Percentiles rank a stretch among this genome's conserved stretches.
Evolutionary conservation across 441 rosid species (phyloP).

Genomic region (Adansonia madagascariensis): DNA sequence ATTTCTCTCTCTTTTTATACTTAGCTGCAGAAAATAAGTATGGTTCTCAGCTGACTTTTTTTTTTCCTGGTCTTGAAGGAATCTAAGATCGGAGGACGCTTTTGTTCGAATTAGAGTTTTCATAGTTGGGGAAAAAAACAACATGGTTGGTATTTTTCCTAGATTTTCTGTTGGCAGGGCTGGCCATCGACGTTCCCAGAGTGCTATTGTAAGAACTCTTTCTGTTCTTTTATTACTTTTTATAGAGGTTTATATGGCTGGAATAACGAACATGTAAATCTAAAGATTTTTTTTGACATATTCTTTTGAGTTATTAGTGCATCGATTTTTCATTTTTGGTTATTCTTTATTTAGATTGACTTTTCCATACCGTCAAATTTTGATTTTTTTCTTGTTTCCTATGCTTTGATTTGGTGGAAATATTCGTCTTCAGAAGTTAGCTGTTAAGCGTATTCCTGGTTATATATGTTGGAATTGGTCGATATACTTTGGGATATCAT

Average conservation of each 20-base stretch:
- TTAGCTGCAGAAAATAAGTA: conserved; percentile 5
- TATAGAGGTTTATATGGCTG: not conserved
- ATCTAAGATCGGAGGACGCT: not conserved
- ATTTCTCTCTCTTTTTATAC: not conserved
- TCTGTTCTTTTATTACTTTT: not conserved
- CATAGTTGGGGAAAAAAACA: not conserved
- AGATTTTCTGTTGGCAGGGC: conserved; percentile 72
- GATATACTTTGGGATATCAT: not conserved
- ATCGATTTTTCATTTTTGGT: conserved; percentile 17
- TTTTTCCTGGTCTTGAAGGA: not conserved
- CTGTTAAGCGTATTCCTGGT: not conserved
- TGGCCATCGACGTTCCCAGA: conserved; percentile 78
- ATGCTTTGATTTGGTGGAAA: not conserved
- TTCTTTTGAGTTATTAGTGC: not conserved
- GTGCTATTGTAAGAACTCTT: conserved; percentile 65
- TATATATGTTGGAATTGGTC: conserved; percentile 8
- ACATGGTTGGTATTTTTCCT: conserved; percentile 86
- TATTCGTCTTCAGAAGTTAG: not conserved
- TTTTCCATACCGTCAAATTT: not conserved
- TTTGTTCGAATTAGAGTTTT: conserved; percentile 2
- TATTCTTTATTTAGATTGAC: conserved; percentile 20
- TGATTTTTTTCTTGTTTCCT: not conserved
- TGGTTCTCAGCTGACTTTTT: conserved; percentile 2
- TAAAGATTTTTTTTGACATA: not conserved
- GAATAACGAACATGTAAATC: not conserved